Base-by-base conservation (phyloP, 352 stramenopile genomes). In the Elongisporangium senticosum region DNA sequence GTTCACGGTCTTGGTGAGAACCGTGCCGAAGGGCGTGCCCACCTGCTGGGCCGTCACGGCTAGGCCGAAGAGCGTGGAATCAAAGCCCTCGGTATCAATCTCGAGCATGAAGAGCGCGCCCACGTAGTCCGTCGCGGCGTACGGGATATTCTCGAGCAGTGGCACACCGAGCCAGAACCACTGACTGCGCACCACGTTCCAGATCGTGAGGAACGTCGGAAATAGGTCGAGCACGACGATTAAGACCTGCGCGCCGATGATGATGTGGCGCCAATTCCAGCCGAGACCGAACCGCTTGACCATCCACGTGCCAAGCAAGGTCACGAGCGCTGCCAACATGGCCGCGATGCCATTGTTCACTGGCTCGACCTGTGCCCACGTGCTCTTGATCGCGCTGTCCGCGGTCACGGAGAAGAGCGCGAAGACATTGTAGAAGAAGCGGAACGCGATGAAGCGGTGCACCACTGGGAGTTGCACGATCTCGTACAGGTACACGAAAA, bases 121-220 rank as follows among this genome's bases (percentile, higher is more conserved):
- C 43, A 89, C 62, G 40, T 74, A 81, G 47, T 75, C 62, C 11
- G 59, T 70, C 2, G 71, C 64, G 28, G 64, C 65, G 55, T 63
- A 67, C 48, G 76, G 77, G 20, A 89, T 60, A 17, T 76, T 68
- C 61, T 89, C 72, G 22, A 85, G 65, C 20, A 89, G 59, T 15
- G 78, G 74, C 28, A 85, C 72, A 26, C 78, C 78, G 17, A 86
- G 62, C 74, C 68, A 89, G 58, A 89, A 79, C 75, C 76, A 89
- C 53, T 89, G 79, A 53, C 72, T 85, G 40, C 78, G 74, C n/a
- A 80, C 61, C 0, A 89, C 77, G 55, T 89, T 58, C 79, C 79
- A 89, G 58, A 87, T 83, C 28, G 79, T 89, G 56, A 83, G 60
- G 51, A 87, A 75, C 17, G 74, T 86, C 15, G 75, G 72, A 4